Evolutionary conservation across 2,329 filamentous ascomycete genomes (phyloP), one percentile per base, ranked within the genome.

Genomic region (Penicillium concentricum): DNA sequence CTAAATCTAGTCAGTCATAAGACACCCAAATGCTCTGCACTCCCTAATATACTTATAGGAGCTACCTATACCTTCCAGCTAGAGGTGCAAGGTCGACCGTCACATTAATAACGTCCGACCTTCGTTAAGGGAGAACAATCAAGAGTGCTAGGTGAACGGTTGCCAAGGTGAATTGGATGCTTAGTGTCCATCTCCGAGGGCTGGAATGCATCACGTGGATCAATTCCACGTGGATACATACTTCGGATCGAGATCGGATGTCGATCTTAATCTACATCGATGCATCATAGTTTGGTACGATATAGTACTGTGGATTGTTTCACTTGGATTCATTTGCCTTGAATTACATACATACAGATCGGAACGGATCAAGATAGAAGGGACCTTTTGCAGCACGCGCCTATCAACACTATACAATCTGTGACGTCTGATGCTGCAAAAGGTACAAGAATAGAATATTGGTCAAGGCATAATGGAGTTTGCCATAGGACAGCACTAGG

Each of bases 341-440:
- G 22, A 51, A 69, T 66, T 68, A 68, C 65, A 67, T 67, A 66
- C 53, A 63, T 69, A 67, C 28, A 49, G 59, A 54, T 61, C 59
- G 55, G 50, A 50, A 45, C 22, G 13, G 24, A 44, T 37, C 54
- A 43, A 54, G 13, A 42, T 47, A 58, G 52, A 55, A 57, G 30
- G 22, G 35, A 35, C 54, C 28, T 35, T 28, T 51, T 34, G 54
- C 54, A 52, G 48, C 49, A 45, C 13, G 26, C 32, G 16, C 30
- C 24, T 46, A 46, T 30, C 43, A 39, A 54, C 51, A 54, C 51
- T 52, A 34, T 56, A 52, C 48, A 56, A 22, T 32, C 30, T 53
- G 22, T 42, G 45, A 48, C 37, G 20, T 48, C 38, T 32, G 43
- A 42, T 50, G 45, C 56, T 45, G 51, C 43, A 39, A 41, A 48